These are phyloP conservation scores for Ganoderma resinaceum DNA, from an alignment of 1,284 basidiomycete species.

Conservation along the genomic window DNA sequence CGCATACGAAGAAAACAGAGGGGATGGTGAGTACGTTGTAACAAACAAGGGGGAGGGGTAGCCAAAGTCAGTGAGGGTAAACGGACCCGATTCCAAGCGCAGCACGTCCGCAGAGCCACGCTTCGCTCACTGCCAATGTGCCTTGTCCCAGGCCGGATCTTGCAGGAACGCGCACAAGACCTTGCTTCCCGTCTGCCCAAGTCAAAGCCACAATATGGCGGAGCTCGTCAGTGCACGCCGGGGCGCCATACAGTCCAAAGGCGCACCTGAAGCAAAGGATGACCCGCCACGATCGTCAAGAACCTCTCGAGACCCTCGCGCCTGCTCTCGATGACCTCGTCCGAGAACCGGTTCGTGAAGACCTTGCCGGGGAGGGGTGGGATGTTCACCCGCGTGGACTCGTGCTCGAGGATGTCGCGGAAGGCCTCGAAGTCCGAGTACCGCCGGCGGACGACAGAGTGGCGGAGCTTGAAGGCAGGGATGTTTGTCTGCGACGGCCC, in stretches of 20 bases:
- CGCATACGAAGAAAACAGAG: not conserved
- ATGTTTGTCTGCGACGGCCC: constrained; percentile 86
- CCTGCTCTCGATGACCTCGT: constrained; percentile 94
- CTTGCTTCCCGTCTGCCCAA: constrained; percentile 89
- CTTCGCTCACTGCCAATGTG: constrained; percentile 59
- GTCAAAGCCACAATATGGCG: not conserved
- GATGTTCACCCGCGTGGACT: constrained; percentile 97
- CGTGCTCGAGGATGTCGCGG: constrained; percentile 96
- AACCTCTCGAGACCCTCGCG: constrained; percentile 96
- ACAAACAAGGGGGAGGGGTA: not conserved
- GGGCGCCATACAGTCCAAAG: not conserved
- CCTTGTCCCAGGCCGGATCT: constrained; percentile 85
- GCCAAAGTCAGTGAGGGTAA: constrained; percentile 2
- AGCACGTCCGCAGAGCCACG: not conserved
- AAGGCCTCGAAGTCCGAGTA: constrained; percentile 99
- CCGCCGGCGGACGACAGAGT: constrained; percentile 92
- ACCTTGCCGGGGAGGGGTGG: constrained; percentile 97
- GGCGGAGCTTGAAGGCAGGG: constrained; percentile 96
- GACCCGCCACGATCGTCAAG: constrained; percentile 95
- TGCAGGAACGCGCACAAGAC: constrained; percentile 97
- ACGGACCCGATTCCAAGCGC: not conserved
- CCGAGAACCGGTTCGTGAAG: constrained; percentile 96
- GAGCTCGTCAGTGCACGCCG: not conserved
- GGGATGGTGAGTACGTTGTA: not conserved
- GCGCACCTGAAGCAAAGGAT: constrained; percentile 91